Conservation (phyloP, 2,329 filamentous ascomycete species). For the Ustilaginoidea virens region DNA sequence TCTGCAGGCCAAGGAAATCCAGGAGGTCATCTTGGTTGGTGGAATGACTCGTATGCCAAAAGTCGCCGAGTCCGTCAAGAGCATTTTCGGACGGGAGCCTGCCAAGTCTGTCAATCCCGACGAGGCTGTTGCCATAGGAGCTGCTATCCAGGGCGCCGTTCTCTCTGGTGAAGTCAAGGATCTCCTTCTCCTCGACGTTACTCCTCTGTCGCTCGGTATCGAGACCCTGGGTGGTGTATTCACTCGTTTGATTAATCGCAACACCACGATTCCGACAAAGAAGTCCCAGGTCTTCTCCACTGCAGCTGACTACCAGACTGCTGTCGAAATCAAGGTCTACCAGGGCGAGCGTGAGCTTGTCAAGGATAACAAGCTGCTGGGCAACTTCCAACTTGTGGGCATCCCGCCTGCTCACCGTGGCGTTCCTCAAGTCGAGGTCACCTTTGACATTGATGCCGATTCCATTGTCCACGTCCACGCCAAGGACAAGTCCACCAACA, state of each 20-base stretch:
- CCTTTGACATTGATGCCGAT: conserved; percentile 96
- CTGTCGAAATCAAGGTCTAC: conserved; percentile 99
- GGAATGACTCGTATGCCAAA: conserved; percentile 99
- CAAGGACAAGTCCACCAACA: conserved; percentile 98
- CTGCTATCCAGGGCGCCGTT: conserved; percentile 92
- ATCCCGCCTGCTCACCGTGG: conserved; percentile 93
- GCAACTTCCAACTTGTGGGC: conserved; percentile 98
- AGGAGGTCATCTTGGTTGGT: conserved; percentile 95
- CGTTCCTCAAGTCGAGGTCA: conserved; percentile 93
- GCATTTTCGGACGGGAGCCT: conserved; percentile 88
- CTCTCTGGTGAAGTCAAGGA: conserved; percentile 95
- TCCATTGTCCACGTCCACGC: conserved; percentile 96
- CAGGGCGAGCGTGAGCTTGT: conserved; percentile 99
- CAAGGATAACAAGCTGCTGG: conserved; percentile 94
- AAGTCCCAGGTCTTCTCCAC: conserved; percentile 98
- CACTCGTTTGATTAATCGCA: conserved; percentile 95
- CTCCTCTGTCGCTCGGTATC: conserved; percentile 91
- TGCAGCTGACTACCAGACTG: conserved; percentile 93
- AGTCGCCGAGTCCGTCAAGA: conserved; percentile 90
- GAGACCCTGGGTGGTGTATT: conserved; percentile 97
- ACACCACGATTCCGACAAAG: conserved; percentile 98
- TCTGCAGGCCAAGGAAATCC: conserved; percentile 82
- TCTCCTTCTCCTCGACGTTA: conserved; percentile 87
- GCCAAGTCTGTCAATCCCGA: conserved; percentile 98
- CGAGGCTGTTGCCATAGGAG: conserved; percentile 94